A percentile compares a stretch with the other conserved stretches of the same genome.
These are phyloP conservation scores for Saturnispora zaruensis DNA, from an alignment of 805 yeast species.

Conservation along the genomic window DNA sequence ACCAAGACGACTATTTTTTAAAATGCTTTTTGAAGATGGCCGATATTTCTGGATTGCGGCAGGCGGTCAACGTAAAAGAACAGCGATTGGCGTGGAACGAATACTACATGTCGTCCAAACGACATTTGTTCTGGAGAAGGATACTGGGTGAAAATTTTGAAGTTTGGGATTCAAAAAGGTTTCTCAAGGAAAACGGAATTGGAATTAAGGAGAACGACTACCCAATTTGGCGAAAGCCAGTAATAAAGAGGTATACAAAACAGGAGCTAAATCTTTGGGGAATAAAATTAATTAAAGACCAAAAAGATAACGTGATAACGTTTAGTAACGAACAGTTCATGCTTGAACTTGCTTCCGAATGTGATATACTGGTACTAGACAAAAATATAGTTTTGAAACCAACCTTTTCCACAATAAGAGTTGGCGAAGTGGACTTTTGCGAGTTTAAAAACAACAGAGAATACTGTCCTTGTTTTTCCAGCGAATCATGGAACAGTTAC, in stretches of 20 bases:
- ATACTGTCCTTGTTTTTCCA: neutral
- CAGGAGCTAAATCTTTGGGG: neutral
- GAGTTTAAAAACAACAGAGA: slow-evolving; percentile 15
- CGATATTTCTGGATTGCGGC: slow-evolving; percentile 21
- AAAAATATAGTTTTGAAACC: neutral
- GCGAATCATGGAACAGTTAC: neutral
- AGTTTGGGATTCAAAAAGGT: slow-evolving; percentile 13
- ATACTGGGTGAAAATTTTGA: slow-evolving; percentile 4
- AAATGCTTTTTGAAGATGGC: slow-evolving; percentile 17
- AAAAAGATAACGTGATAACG: neutral
- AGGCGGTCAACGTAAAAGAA: slow-evolving; percentile 11
- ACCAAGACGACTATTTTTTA: slow-evolving; percentile 19
- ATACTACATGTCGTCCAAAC: slow-evolving; percentile 4
- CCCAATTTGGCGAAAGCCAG: slow-evolving; percentile 20
- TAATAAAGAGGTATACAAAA: slow-evolving; percentile 7
- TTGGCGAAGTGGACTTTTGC: slow-evolving; percentile 1
- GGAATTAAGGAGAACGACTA: slow-evolving; percentile 11
- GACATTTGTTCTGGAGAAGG: neutral
- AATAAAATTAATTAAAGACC: neutral
- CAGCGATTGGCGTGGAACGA: slow-evolving; percentile 11
- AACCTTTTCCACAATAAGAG: neutral
- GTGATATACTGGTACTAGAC: neutral
- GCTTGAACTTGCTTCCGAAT: neutral
- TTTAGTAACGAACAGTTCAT: neutral
- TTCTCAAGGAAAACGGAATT: slow-evolving; percentile 14